Conservation (phyloP, 2,329 filamentous ascomycete species). For the Bipolaris bicolor region DNA sequence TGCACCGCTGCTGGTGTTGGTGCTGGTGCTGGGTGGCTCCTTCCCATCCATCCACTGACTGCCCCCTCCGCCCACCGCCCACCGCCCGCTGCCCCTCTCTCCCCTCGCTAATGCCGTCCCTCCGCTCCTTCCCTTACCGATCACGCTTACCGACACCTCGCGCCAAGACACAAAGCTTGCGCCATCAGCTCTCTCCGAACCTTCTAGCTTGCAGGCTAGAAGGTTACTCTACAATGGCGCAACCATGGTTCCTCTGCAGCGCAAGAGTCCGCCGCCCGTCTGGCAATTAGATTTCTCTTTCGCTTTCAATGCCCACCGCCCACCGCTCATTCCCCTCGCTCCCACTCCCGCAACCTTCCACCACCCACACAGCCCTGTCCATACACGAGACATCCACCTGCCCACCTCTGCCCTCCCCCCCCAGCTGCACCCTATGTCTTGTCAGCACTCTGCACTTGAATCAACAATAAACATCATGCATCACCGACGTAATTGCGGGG, state of each 20-base stretch:
- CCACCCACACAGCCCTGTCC: neutral
- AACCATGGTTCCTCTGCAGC: neutral
- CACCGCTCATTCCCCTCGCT: neutral
- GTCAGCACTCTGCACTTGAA: neutral
- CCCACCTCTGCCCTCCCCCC: neutral
- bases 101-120: constrained; percentile 10
- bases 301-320: neutral
- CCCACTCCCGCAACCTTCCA: neutral
- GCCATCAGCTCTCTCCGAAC: constrained; percentile 19
- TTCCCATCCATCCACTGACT: constrained; percentile 5
- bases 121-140: constrained; percentile 15
- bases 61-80: neutral
- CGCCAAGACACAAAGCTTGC: constrained; percentile 13
- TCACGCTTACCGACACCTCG: constrained; percentile 11
- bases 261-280: neutral
- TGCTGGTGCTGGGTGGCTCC: neutral
- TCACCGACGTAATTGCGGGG: constrained; percentile 11
- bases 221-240: constrained; percentile 1
- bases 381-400: neutral
- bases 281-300: constrained; percentile 3
- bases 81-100: neutral
- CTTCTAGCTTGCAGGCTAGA: constrained; percentile 28
- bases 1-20: too few species aligned
- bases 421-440: neutral
- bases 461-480: neutral